Evolutionary conservation across 1,284 basidiomycete species (phyloP).

Genomic region (Pascua sp.): DNA sequence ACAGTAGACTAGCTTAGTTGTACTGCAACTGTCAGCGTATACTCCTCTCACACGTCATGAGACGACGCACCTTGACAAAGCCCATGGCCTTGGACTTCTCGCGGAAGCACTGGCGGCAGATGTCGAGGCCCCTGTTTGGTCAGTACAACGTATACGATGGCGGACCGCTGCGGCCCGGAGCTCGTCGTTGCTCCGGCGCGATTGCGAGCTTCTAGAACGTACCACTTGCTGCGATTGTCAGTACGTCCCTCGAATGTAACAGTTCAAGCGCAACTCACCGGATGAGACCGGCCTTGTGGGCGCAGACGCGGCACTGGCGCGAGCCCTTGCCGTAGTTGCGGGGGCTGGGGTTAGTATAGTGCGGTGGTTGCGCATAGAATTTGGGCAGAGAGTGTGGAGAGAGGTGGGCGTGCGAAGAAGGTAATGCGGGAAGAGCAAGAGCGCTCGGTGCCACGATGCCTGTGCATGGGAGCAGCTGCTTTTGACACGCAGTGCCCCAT

Average conservation of each 20-base stretch:
- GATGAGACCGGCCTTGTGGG: constrained; percentile 94
- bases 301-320: constrained; percentile 93
- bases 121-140: constrained; percentile 66
- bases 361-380: not conserved
- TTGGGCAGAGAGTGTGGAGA: not conserved
- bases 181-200: not conserved
- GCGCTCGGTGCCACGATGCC: no score
- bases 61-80: constrained; percentile 77
- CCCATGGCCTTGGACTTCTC: constrained; percentile 88
- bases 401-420: not conserved
- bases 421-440: not conserved
- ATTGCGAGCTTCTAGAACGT: not conserved
- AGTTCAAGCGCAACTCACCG: constrained; percentile 39
- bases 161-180: not conserved
- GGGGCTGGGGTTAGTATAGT: constrained; percentile 54
- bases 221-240: constrained; percentile 26
- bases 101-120: constrained; percentile 97
- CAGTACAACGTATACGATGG: not conserved
- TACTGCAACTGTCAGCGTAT: constrained; percentile 20
- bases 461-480: no score
- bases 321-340: constrained; percentile 93
- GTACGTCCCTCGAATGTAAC: not conserved
- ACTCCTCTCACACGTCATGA: not conserved
- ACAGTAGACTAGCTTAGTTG: constrained; percentile 29
- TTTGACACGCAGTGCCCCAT: no score